Percentiles rank a stretch among this genome's conserved stretches.
Conservation (phyloP, 345 rosid species). For the Punica granatum region DNA sequence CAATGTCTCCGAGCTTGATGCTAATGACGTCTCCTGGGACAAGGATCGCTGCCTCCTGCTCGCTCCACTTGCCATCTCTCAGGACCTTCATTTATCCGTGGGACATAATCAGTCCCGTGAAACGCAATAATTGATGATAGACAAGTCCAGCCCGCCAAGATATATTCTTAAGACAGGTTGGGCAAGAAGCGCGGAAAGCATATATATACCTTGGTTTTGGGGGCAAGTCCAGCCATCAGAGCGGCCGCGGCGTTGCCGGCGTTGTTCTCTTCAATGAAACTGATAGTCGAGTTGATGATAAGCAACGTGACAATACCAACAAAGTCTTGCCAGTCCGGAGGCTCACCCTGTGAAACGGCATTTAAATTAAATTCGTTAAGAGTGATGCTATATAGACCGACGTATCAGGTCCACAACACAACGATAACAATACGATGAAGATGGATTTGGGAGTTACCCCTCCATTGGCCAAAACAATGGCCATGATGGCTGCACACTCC, state of each 20-base stretch:
- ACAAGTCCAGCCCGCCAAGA: too few relatives aligned
- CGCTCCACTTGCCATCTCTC: slow-evolving; percentile 41
- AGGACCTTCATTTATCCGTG: slow-evolving; percentile 20
- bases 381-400: too few relatives aligned
- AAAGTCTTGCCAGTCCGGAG: slow-evolving; percentile 49
- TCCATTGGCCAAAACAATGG: slow-evolving; percentile 21
- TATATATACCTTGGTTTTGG: slow-evolving; percentile 36
- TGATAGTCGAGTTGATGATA: slow-evolving; percentile 40
- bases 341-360: slow-evolving; percentile 22
- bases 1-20: slow-evolving; percentile 39
- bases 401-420: background rate
- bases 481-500: slow-evolving; percentile 21
- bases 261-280: slow-evolving; percentile 46
- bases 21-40: slow-evolving; percentile 45
- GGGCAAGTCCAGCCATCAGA: slow-evolving; percentile 44
- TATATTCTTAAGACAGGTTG: background rate
- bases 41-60: slow-evolving; percentile 37
- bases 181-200: background rate
- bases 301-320: slow-evolving; percentile 33
- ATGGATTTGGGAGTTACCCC: slow-evolving; percentile 8
- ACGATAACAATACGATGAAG: background rate
- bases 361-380: too few relatives aligned
- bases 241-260: slow-evolving; percentile 50
- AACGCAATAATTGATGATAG: too few relatives aligned
- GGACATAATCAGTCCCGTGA: background rate